A percentile compares a stretch with the other conserved stretches of the same genome.
phyloP scores from a whole-genome alignment of 2,329 filamentous ascomycete genomes.

The Exophiala dermatitidis region DNA sequence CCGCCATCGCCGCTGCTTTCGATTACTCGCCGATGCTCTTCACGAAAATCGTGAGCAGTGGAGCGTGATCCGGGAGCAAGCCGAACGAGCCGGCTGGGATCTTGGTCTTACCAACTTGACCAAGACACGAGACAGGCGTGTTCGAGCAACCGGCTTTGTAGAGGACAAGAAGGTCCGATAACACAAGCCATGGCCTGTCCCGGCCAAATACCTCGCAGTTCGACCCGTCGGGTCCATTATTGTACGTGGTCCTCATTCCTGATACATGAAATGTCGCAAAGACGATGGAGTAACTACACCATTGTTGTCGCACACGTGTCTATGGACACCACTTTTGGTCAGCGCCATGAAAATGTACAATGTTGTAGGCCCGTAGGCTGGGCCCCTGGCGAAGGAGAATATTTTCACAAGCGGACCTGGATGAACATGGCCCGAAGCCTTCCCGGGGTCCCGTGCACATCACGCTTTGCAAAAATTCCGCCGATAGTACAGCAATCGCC shows the following conservation, averaged over 20 bases:
- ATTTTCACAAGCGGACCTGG: background rate
- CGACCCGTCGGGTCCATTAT: background rate
- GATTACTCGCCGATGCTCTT: slow-evolving; percentile 15
- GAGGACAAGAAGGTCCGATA: slow-evolving; percentile 19
- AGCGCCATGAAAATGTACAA: background rate
- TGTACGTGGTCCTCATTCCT: background rate
- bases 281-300: background rate
- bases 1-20: background rate
- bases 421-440: background rate
- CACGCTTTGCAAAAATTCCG: background rate
- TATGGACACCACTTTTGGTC: background rate
- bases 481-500: background rate
- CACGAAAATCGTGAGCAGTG: slow-evolving; percentile 11
- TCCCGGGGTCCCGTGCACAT: background rate
- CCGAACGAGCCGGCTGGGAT: slow-evolving; percentile 22
- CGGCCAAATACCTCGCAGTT: background rate
- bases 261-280: background rate
- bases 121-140: slow-evolving; percentile 11
- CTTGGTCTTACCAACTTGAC: slow-evolving; percentile 19
- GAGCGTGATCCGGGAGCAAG: slow-evolving; percentile 8
- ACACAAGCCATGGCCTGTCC: slow-evolving; percentile 1
- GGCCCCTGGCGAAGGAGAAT: background rate
- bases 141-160: slow-evolving; percentile 1
- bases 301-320: background rate
- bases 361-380: no score